Evolutionary conservation across 2,329 filamentous ascomycete species (phyloP).

Genomic region (Pseudocercospora cruenta): DNA sequence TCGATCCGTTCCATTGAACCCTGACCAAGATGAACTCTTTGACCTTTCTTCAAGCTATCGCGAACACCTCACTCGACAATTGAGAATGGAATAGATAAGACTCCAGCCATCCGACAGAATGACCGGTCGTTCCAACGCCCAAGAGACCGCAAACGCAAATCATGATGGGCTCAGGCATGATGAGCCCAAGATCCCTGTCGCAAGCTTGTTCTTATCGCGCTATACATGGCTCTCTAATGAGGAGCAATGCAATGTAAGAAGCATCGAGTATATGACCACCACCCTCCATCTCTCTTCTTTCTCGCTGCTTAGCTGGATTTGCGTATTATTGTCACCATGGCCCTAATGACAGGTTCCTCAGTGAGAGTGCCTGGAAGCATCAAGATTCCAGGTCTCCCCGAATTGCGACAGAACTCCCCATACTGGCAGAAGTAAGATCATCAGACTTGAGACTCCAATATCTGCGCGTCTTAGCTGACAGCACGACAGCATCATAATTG

Average conservation of each 20-base stretch:
- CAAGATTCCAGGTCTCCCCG: constrained; percentile 11
- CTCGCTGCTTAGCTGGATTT: background rate
- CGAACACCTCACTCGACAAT: background rate
- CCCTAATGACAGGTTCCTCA: background rate
- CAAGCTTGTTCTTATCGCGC: background rate
- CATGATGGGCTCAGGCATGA: background rate
- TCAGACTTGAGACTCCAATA: too few relatives aligned
- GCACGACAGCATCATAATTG: constrained; percentile 10
- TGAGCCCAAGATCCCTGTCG: constrained; percentile 1
- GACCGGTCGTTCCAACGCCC: background rate
- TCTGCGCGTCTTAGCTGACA: too few relatives aligned
- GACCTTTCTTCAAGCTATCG: background rate
- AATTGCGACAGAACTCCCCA: constrained; percentile 7
- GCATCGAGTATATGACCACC: background rate
- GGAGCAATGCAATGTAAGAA: background rate
- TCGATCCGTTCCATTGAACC: background rate
- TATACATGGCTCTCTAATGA: background rate
- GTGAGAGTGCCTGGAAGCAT: constrained; percentile 1
- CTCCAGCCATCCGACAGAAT: background rate
- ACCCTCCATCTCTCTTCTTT: background rate
- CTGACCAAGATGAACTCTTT: background rate
- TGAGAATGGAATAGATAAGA: background rate
- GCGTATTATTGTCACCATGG: background rate
- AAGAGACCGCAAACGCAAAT: background rate
- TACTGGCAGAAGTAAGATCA: constrained; percentile 14